Conservation (phyloP, 1,284 basidiomycete species). For the Hymenochaete sp. region DNA sequence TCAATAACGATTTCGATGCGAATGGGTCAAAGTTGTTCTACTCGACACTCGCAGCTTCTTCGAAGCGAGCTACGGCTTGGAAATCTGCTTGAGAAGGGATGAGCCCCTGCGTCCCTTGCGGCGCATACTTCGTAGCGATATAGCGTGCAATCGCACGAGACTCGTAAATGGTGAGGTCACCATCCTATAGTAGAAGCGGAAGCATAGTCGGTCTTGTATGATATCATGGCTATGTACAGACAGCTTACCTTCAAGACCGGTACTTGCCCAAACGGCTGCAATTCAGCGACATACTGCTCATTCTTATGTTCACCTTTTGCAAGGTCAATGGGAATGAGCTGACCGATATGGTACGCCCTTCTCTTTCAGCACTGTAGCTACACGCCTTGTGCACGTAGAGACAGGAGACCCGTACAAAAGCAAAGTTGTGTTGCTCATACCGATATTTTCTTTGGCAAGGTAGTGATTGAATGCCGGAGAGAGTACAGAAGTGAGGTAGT, state of each 20-base stretch:
- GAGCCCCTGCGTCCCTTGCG: slow-evolving; percentile 14
- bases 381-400: slow-evolving; percentile 18
- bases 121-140: slow-evolving; percentile 32
- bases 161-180: slow-evolving; percentile 33
- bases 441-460: too few species aligned
- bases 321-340: slow-evolving; percentile 13
- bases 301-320: slow-evolving; percentile 12
- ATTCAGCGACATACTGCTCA: slow-evolving; percentile 18
- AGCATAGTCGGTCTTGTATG: background rate
- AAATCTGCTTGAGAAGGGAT: slow-evolving; percentile 27
- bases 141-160: slow-evolving; percentile 38
- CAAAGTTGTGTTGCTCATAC: slow-evolving; percentile 2
- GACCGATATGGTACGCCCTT: slow-evolving; percentile 13
- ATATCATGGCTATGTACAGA: too few species aligned
- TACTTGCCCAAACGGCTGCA: slow-evolving; percentile 62
- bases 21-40: slow-evolving; percentile 41
- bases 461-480: background rate
- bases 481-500: slow-evolving; percentile 4
- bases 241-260: slow-evolving; percentile 31
- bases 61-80: slow-evolving; percentile 38
- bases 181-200: slow-evolving; percentile 5
- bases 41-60: slow-evolving; percentile 50
- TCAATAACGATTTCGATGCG: slow-evolving; percentile 21
- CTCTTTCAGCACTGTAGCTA: slow-evolving; percentile 16
- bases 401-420: slow-evolving; percentile 8